A percentile compares a stretch with the other conserved stretches of the same genome.
phyloP scores from a whole-genome alignment of 163 green algal genomes.

The Coccomyxa subellipsoidea region DNA sequence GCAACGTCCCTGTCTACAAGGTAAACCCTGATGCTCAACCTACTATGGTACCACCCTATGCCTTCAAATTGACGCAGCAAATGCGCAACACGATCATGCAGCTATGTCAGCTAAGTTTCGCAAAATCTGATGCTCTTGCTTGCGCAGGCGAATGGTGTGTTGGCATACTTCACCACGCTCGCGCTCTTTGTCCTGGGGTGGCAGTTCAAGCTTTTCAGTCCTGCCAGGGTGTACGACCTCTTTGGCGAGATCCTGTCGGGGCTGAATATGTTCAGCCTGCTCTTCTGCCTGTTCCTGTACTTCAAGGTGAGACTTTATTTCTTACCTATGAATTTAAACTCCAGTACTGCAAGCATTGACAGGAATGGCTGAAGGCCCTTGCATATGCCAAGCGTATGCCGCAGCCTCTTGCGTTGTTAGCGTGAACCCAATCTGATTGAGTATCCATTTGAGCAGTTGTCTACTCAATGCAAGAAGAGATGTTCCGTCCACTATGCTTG shows the following conservation, averaged over 20 bases:
- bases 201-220: conserved; percentile 38
- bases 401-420: neutral
- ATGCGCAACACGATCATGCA: too few relatives aligned
- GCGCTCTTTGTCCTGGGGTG: conserved; percentile 37
- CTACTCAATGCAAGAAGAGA: too few relatives aligned
- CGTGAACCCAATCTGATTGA: neutral
- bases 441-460: too few relatives aligned
- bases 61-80: too few relatives aligned
- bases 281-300: conserved; percentile 64
- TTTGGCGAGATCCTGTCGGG: conserved; percentile 64
- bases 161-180: conserved; percentile 42
- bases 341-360: too few relatives aligned
- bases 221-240: conserved; percentile 57
- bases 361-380: too few relatives aligned
- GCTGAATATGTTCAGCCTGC: conserved; percentile 56
- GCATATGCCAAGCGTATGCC: too few relatives aligned
- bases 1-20: conserved; percentile 70
- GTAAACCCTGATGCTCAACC: conserved; percentile 18
- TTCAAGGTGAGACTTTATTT: conserved; percentile 55
- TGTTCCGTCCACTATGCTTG: too few relatives aligned
- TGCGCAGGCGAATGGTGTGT: conserved; percentile 55
- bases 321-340: too few relatives aligned
- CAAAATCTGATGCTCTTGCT: neutral
- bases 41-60: neutral
- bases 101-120: neutral